Evolutionary conservation across 768 basidiomycete genomes (phyloP).

Genomic region (Mycena maculata): DNA sequence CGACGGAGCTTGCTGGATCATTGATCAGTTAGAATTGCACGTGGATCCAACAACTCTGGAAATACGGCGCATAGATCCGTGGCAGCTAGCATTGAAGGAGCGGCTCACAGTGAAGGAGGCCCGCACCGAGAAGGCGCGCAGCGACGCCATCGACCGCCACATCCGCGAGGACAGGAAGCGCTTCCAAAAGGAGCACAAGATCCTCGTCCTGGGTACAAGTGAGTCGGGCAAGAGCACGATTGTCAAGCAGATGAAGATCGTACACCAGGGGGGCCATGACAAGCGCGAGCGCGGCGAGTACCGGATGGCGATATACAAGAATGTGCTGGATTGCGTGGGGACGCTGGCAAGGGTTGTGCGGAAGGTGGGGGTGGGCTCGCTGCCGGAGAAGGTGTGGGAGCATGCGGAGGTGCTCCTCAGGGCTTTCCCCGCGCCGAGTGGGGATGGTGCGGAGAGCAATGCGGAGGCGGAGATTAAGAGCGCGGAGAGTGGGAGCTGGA

Average conservation of each 20-base stretch:
- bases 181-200: neutral
- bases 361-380: constrained; percentile 72
- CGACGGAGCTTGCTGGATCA: neutral
- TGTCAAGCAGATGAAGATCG: constrained; percentile 76
- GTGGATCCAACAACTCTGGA: neutral
- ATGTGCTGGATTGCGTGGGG: constrained; percentile 78
- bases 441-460: constrained; percentile 11
- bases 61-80: neutral
- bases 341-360: constrained; percentile 75
- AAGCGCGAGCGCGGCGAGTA: constrained; percentile 70
- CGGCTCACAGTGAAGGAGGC: constrained; percentile 1
- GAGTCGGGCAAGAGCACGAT: constrained; percentile 19
- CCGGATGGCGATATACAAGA: constrained; percentile 70
- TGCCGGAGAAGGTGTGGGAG: constrained; percentile 39
- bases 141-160: constrained; percentile 1
- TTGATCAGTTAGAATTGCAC: constrained; percentile 1
- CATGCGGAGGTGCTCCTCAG: constrained; percentile 12
- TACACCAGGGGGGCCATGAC: constrained; percentile 79
- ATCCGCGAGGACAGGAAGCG: constrained; percentile 2
- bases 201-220: constrained; percentile 12
- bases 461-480: constrained; percentile 5
- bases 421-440: constrained; percentile 12
- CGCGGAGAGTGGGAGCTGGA: constrained; percentile 9
- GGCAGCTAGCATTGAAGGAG: neutral
- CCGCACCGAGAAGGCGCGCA: constrained; percentile 8